Base-by-base conservation (phyloP, 257 asterid genomes). In the Nicotiana noctiflora region DNA sequence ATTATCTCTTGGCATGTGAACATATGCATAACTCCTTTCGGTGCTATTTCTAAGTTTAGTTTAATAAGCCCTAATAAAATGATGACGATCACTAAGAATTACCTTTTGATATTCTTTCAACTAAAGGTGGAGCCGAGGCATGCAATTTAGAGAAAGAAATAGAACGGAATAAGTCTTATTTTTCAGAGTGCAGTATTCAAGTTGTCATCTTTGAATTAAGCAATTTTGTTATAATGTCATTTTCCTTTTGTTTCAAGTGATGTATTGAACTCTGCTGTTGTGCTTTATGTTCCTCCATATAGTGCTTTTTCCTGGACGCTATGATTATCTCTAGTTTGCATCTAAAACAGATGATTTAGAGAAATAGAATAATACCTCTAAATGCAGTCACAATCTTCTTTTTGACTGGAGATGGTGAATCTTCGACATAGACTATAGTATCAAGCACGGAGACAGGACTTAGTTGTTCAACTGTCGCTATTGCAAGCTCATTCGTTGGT, bases 381-480 rank as follows among this genome's bases (percentile, higher is more conserved):
- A 96, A 96, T 80, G 83, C 85, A 68, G 88, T 89, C 46, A 8
- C 46, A 40, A 40, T 61, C 93, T 80, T 89, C 86, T 88, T 93
- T 90, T 90, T 92, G 79, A 96, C 90, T 40, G 97, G 98, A 81
- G 99, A 94, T 66, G 95, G 96, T 86, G 94, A 85, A 79, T 91
- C 99, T 86, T 94, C 98, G 52, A 86, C 61, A 75, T 88, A 91
- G 84, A 93, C 90, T 84, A 92, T 34, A 70, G 90, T 86, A 67
- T 94, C 95, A 72, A 96, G 97, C 81, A 96, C 98, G 62, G 99
- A 93, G 82, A 92, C 90, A 13, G 98, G 99, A 82, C 99, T 94
- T 56, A 98, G 99, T 78, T 91, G 98, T 86, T 96, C 99, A 57
- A 80, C 75, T 84, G 87, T 86, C 83, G 84, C 53, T 80, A 84